Percentiles rank a stretch among this genome's conserved stretches.
phyloP scores from a whole-genome alignment of 306 rosid species.

The Carpinus viminea region DNA sequence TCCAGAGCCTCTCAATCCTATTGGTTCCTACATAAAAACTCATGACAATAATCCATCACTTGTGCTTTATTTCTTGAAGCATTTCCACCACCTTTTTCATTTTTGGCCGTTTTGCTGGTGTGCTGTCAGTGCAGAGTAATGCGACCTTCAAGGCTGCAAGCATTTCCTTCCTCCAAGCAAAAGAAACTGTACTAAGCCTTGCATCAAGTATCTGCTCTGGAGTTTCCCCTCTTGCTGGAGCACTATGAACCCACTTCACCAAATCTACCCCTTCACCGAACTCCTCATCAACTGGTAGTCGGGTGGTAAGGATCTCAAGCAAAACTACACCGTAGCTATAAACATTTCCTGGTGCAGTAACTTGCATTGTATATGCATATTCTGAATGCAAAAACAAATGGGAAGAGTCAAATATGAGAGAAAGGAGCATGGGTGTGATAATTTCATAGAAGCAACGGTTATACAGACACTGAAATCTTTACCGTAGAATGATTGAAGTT shows the following conservation, averaged over 20 bases:
- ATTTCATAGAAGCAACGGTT: background rate
- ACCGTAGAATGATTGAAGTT: background rate
- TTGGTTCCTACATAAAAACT: constrained; percentile 8
- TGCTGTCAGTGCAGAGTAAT: constrained; percentile 84
- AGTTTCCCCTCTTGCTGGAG: constrained; percentile 89
- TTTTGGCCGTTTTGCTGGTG: constrained; percentile 94
- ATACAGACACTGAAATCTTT: background rate
- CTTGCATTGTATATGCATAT: constrained; percentile 99
- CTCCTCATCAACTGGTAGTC: constrained; percentile 87
- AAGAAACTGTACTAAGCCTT: constrained; percentile 89
- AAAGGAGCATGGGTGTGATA: background rate
- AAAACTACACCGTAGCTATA: constrained; percentile 94
- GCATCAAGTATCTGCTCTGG: constrained; percentile 97
- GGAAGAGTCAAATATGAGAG: background rate
- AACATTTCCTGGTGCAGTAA: constrained; percentile 95
- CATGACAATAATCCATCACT: constrained; percentile 25
- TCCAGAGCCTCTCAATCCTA: background rate
- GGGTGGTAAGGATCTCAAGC: constrained; percentile 88
- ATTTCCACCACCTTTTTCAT: constrained; percentile 96
- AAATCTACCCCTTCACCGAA: constrained; percentile 92
- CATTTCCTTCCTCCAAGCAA: constrained; percentile 99
- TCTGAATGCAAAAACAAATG: constrained; percentile 41
- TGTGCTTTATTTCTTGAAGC: constrained; percentile 77
- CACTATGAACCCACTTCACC: constrained; percentile 94
- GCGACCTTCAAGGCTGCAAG: constrained; percentile 97